These are phyloP conservation scores for Exophiala aquamarina DNA, from an alignment of 2,329 filamentous ascomycete species.

Conservation along the genomic window DNA sequence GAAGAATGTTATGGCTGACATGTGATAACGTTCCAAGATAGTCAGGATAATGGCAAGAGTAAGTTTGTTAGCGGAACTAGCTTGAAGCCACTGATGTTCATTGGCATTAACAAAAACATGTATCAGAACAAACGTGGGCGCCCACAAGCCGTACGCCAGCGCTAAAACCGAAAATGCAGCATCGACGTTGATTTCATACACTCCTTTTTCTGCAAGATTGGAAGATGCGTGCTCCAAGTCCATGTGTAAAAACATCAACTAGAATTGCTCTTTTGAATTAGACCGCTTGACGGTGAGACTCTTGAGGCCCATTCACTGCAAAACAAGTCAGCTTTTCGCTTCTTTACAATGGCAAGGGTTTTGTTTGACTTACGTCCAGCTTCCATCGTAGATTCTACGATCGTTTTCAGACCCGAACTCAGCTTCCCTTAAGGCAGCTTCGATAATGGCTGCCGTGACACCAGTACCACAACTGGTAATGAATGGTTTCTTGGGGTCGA, in stretches of 20 bases:
- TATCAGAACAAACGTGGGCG: too few relatives aligned
- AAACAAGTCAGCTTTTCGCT: neutral
- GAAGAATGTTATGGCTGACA: too few relatives aligned
- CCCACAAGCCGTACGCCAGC: too few relatives aligned
- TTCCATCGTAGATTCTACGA: slow-evolving; percentile 86
- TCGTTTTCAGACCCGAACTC: slow-evolving; percentile 67
- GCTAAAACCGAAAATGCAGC: too few relatives aligned
- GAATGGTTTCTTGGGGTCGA: slow-evolving; percentile 77
- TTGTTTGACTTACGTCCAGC: slow-evolving; percentile 78
- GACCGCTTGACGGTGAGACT: slow-evolving; percentile 44
- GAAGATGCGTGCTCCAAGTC: neutral
- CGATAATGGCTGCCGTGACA: slow-evolving; percentile 87
- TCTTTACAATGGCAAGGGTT: too few relatives aligned
- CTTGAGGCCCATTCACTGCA: slow-evolving; percentile 51
- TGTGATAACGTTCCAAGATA: too few relatives aligned
- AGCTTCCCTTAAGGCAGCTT: slow-evolving; percentile 79
- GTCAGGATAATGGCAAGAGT: too few relatives aligned
- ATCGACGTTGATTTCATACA: too few relatives aligned
- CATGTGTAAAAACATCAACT: neutral
- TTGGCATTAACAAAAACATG: too few relatives aligned
- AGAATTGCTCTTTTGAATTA: slow-evolving; percentile 35
- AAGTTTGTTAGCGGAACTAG: too few relatives aligned
- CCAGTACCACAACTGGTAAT: slow-evolving; percentile 90
- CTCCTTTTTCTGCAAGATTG: too few relatives aligned
- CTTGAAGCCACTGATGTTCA: too few relatives aligned